phyloP scores from a whole-genome alignment of 139 green algal species.

The Chlorella sp. region DNA sequence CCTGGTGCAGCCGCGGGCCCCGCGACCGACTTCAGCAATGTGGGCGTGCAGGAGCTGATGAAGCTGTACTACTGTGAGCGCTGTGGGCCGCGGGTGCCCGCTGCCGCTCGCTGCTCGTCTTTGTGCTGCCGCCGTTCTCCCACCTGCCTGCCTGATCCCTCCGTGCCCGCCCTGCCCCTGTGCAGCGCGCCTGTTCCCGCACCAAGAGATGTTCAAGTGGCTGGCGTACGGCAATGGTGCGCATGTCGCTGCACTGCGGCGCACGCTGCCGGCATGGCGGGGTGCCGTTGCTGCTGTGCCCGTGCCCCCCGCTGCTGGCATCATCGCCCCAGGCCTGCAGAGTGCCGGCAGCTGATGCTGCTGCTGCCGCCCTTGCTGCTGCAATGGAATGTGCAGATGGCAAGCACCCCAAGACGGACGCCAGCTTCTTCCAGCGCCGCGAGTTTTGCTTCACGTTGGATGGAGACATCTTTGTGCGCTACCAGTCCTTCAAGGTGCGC shows the following conservation, averaged over 20 bases:
- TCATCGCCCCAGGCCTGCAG: too few relatives aligned
- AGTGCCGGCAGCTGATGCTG: too few relatives aligned
- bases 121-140: not conserved
- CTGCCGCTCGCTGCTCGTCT: too few relatives aligned
- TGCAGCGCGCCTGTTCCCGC: constrained; percentile 70
- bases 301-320: constrained; percentile 63
- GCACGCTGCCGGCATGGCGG: not conserved
- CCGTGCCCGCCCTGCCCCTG: not conserved
- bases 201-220: constrained; percentile 87
- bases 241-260: not conserved
- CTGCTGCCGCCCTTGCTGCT: not conserved
- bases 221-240: constrained; percentile 93
- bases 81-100: not conserved
- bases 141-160: not conserved
- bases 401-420: constrained; percentile 80
- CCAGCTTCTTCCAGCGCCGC: constrained; percentile 74
- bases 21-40: constrained; percentile 37
- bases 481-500: constrained; percentile 94
- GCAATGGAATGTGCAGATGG: constrained; percentile 48
- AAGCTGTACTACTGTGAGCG: constrained; percentile 63
- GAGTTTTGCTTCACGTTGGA: constrained; percentile 99
- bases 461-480: constrained; percentile 98
- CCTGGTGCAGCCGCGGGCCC: constrained; percentile 1
- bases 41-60: constrained; percentile 66
- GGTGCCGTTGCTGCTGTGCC: too few relatives aligned